A percentile compares a stretch with the other conserved stretches of the same genome.
These are phyloP conservation scores for Solanum piurae DNA, from an alignment of 257 asterid genomes.

Conservation along the genomic window DNA sequence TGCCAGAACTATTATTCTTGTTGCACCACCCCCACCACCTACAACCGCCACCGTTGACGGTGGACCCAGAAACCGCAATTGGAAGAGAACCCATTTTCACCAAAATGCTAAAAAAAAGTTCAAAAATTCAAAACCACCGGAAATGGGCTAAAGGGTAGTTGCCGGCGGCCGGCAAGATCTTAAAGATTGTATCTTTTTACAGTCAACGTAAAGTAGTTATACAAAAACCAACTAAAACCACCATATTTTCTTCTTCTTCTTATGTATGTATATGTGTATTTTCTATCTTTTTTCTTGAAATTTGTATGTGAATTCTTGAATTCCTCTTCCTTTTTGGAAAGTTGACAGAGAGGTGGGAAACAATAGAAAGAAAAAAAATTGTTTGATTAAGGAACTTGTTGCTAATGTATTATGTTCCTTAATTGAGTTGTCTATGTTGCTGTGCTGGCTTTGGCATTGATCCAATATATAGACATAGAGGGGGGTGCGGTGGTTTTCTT, in stretches of 20 bases:
- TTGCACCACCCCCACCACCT: conserved; percentile 9
- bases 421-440: background rate
- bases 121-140: background rate
- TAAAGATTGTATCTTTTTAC: background rate
- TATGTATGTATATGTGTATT: background rate
- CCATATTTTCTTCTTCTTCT: background rate
- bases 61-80: conserved; percentile 8
- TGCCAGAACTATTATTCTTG: background rate
- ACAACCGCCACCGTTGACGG: background rate
- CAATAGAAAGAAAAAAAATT: background rate
- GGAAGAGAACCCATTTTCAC: conserved; percentile 23
- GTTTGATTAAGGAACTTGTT: background rate
- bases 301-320: background rate
- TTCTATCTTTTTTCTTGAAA: background rate
- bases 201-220: background rate
- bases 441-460: background rate
- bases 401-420: background rate
- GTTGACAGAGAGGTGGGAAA: background rate
- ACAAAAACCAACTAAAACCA: background rate
- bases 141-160: background rate
- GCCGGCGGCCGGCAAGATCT: background rate
- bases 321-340: background rate
- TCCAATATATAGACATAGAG: background rate
- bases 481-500: background rate
- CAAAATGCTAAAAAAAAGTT: background rate